A percentile compares a stretch with the other conserved stretches of the same genome.
phyloP scores from a whole-genome alignment of 1,139 yeast species.

The Pichia sp. region DNA sequence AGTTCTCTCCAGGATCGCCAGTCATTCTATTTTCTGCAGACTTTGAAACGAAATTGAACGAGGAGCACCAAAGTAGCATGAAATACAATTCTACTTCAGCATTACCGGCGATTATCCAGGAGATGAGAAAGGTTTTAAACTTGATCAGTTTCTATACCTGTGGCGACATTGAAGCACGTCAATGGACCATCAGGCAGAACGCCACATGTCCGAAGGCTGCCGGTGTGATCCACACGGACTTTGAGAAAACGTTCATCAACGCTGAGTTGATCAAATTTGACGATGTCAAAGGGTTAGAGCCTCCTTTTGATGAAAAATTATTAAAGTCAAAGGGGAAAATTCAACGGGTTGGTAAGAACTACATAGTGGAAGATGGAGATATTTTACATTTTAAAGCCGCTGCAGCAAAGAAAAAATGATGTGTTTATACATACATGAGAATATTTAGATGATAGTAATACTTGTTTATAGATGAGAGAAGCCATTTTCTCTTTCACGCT shows the following conservation, averaged over 20 bases:
- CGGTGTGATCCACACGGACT: conserved; percentile 78
- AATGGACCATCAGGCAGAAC: conserved; percentile 83
- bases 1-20: conserved; percentile 87
- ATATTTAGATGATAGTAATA: neutral
- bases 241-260: conserved; percentile 70
- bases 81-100: conserved; percentile 79
- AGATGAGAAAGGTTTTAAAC: conserved; percentile 81
- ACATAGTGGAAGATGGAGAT: conserved; percentile 75
- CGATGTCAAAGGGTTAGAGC: conserved; percentile 46
- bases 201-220: conserved; percentile 88
- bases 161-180: conserved; percentile 81
- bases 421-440: neutral
- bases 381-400: conserved; percentile 58
- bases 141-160: conserved; percentile 81
- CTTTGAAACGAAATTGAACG: conserved; percentile 90
- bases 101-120: conserved; percentile 78
- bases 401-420: conserved; percentile 24
- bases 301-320: conserved; percentile 41
- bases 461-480: neutral
- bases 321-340: conserved; percentile 49
- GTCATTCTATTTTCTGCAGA: conserved; percentile 92
- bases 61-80: conserved; percentile 86
- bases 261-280: conserved; percentile 82
- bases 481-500: neutral
- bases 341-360: conserved; percentile 40